Conservation (phyloP, 306 rosid species). For the Purshia tridentata region DNA sequence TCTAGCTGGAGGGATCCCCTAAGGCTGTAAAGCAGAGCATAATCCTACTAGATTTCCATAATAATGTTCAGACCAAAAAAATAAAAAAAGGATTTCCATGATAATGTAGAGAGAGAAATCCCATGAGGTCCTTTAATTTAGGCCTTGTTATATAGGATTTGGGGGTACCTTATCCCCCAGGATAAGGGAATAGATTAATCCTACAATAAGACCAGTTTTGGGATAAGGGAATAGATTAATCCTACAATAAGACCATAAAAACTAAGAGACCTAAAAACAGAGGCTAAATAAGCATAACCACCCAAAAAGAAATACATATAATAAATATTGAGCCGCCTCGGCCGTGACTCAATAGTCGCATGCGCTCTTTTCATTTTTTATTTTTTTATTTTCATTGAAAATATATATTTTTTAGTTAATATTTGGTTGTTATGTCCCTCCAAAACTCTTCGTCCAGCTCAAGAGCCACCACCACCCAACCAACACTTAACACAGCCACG, state of each 20-base stretch:
- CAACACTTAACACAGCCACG: slow-evolving; percentile 32
- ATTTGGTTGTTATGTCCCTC: slow-evolving; percentile 28
- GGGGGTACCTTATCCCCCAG: neutral
- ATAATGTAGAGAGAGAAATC: neutral
- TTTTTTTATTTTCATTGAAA: neutral
- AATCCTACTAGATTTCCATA: slow-evolving; percentile 25
- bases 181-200: too few relatives aligned
- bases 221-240: too few relatives aligned
- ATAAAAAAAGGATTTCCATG: neutral
- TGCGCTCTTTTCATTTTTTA: neutral
- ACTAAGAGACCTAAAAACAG: too few relatives aligned
- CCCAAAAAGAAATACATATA: too few relatives aligned
- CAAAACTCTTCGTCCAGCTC: slow-evolving; percentile 48
- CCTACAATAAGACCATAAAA: too few relatives aligned
- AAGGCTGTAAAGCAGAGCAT: slow-evolving; percentile 18
- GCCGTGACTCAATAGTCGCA: slow-evolving; percentile 11
- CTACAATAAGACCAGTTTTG: too few relatives aligned
- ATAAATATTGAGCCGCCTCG: neutral
- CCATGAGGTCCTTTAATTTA: neutral
- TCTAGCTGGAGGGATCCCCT: slow-evolving; percentile 9
- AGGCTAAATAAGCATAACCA: too few relatives aligned
- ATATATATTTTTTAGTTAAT: neutral
- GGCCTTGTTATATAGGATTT: neutral
- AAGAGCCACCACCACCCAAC: slow-evolving; percentile 53
- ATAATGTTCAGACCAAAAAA: neutral